A percentile compares a stretch with the other conserved stretches of the same genome.
These are phyloP conservation scores for Penicillium italicum DNA, from an alignment of 2,329 filamentous ascomycete genomes.

Conservation along the genomic window DNA sequence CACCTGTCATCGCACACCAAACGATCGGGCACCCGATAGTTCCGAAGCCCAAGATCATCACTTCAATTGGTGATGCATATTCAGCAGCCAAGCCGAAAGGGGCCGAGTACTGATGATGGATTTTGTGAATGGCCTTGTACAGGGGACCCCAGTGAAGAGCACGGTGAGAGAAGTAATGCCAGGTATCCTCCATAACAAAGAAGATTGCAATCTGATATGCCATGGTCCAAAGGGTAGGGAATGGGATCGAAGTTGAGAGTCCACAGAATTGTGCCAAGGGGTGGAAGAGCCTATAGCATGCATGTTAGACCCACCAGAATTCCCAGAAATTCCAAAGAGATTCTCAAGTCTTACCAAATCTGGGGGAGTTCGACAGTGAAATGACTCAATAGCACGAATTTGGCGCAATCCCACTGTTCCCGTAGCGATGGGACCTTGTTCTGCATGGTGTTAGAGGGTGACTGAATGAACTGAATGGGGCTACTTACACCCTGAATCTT, in stretches of 20 bases:
- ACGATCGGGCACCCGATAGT: slow-evolving; percentile 77
- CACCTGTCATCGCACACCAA: slow-evolving; percentile 75
- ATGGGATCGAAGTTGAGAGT: slow-evolving; percentile 81
- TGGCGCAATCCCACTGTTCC: slow-evolving; percentile 93
- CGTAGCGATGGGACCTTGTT: slow-evolving; percentile 84
- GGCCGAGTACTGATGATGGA: slow-evolving; percentile 97
- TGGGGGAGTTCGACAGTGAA: slow-evolving; percentile 98
- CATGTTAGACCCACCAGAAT: neutral
- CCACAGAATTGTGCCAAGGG: slow-evolving; percentile 91
- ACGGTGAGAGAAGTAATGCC: slow-evolving; percentile 98
- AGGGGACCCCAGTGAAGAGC: slow-evolving; percentile 89
- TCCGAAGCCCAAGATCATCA: slow-evolving; percentile 88
- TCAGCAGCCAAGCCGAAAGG: slow-evolving; percentile 95
- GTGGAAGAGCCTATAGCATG: slow-evolving; percentile 70
- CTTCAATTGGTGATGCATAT: slow-evolving; percentile 96
- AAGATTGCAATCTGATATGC: slow-evolving; percentile 87
- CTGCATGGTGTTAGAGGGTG: slow-evolving; percentile 35
- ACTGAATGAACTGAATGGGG: neutral
- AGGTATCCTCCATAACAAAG: slow-evolving; percentile 93
- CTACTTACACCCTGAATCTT: slow-evolving; percentile 80
- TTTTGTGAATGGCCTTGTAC: slow-evolving; percentile 97
- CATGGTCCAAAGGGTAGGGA: slow-evolving; percentile 82
- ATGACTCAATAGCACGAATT: slow-evolving; percentile 87
- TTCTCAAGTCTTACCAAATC: slow-evolving; percentile 65
- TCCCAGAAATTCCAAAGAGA: neutral